A percentile compares a stretch with the other conserved stretches of the same genome.
phyloP scores from a whole-genome alignment of 148 eudicot genomes.

The Camellia japonica region DNA sequence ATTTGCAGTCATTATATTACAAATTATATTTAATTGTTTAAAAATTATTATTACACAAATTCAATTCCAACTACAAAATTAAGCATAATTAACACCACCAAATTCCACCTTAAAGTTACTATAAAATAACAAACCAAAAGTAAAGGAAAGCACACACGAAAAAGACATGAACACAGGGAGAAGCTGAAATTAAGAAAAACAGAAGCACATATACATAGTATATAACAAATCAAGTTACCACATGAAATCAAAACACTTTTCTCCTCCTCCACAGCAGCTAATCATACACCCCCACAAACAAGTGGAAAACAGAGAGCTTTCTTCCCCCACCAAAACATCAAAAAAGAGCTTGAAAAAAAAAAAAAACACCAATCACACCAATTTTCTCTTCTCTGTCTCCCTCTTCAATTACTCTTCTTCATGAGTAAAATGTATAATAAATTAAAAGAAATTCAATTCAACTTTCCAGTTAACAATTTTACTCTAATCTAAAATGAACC shows the following conservation, averaged over 20 bases:
- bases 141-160: not conserved
- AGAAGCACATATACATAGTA: not conserved
- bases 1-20: too few species aligned
- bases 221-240: not conserved
- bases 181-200: conserved; percentile 14
- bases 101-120: not conserved
- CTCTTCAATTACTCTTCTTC: conserved; percentile 3
- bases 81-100: too few species aligned
- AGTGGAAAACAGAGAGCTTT: conserved; percentile 1
- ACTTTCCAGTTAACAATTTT: not conserved
- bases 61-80: too few species aligned
- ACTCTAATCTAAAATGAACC: conserved; percentile 7
- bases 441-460: conserved; percentile 14
- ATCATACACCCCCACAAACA: conserved; percentile 3
- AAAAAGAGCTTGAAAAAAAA: not conserved
- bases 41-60: too few species aligned
- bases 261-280: not conserved
- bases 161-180: conserved; percentile 7
- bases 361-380: not conserved
- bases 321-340: not conserved
- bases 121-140: not conserved
- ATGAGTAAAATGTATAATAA: not conserved
- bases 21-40: too few species aligned
- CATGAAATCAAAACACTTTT: not conserved
- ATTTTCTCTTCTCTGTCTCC: not conserved